phyloP scores from a whole-genome alignment of 805 yeast genomes.

The Metschnikowia baotianmanensis region DNA sequence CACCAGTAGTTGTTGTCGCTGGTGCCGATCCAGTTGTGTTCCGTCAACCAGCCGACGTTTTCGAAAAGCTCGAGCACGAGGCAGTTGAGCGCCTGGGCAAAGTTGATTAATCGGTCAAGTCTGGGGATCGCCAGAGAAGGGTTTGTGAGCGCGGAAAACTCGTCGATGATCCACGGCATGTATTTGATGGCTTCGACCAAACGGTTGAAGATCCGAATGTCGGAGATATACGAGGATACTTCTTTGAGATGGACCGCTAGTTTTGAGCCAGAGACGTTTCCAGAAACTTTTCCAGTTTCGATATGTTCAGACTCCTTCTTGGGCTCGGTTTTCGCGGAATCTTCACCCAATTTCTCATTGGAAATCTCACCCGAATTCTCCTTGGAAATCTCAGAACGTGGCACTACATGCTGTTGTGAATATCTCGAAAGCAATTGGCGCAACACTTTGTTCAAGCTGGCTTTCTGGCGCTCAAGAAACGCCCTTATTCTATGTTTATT shows the following conservation, averaged over 20 bases:
- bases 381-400: neutral
- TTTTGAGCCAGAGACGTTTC: conserved; percentile 11
- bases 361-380: neutral
- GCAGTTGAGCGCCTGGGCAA: conserved; percentile 41
- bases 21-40: conserved; percentile 45
- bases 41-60: conserved; percentile 46
- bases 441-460: conserved; percentile 21
- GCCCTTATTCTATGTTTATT: conserved; percentile 34
- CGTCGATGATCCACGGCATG: conserved; percentile 45
- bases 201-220: conserved; percentile 42
- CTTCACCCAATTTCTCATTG: too few species aligned
- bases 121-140: conserved; percentile 26
- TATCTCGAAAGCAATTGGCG: conserved; percentile 1
- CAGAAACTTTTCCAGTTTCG: neutral
- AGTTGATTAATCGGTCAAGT: conserved; percentile 33
- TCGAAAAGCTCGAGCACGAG: conserved; percentile 40
- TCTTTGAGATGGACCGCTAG: conserved; percentile 36
- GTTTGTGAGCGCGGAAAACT: conserved; percentile 28
- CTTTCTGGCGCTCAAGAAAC: conserved; percentile 28
- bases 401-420: neutral
- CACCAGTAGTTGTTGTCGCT: conserved; percentile 41
- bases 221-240: conserved; percentile 38
- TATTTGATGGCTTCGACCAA: conserved; percentile 41
- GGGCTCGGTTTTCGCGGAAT: neutral
- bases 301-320: neutral